Evolutionary conservation across 164 flowering plant genomes (phyloP).

Genomic region (Chloranthus sessilifolius): DNA sequence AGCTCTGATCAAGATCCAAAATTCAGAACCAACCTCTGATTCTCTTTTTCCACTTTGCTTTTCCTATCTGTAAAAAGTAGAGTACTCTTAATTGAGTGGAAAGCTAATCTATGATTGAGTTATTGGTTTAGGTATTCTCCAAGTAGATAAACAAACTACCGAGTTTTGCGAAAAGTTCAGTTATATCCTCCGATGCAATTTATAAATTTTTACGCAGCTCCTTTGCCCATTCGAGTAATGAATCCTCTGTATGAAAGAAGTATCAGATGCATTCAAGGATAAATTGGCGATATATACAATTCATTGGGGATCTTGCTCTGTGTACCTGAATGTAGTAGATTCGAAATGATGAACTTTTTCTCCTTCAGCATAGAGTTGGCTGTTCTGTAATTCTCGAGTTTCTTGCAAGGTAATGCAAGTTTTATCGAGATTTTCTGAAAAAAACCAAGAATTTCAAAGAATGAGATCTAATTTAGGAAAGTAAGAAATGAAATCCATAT

Average conservation of each 20-base stretch:
- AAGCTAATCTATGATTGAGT: no score
- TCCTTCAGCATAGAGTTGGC: slow-evolving; percentile 45
- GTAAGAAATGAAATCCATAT: background rate
- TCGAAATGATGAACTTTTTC: slow-evolving; percentile 64
- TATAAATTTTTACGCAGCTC: slow-evolving; percentile 50
- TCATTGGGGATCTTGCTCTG: no score
- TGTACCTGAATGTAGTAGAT: slow-evolving; percentile 53
- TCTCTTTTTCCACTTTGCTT: slow-evolving; percentile 56
- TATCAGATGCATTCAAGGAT: no score
- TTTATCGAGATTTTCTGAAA: slow-evolving; percentile 50
- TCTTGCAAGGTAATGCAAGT: slow-evolving; percentile 46
- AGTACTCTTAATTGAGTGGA: no score
- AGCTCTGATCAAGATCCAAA: slow-evolving; percentile 69
- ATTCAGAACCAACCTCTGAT: slow-evolving; percentile 45
- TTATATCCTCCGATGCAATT: slow-evolving; percentile 67
- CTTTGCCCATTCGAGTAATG: slow-evolving; percentile 59
- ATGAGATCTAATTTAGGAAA: slow-evolving; percentile 3
- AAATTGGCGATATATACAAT: no score
- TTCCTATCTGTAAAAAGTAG: slow-evolving; percentile 47
- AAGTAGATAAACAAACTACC: no score
- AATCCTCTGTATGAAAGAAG: slow-evolving; percentile 75
- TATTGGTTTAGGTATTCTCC: no score
- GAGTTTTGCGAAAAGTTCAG: slow-evolving; percentile 39
- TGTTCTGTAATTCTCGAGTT: slow-evolving; percentile 44
- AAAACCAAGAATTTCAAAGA: slow-evolving; percentile 1